A percentile compares a stretch with the other conserved stretches of the same genome.
phyloP scores from a whole-genome alignment of 768 basidiomycete genomes.

The Hygrocybe coccinea region DNA sequence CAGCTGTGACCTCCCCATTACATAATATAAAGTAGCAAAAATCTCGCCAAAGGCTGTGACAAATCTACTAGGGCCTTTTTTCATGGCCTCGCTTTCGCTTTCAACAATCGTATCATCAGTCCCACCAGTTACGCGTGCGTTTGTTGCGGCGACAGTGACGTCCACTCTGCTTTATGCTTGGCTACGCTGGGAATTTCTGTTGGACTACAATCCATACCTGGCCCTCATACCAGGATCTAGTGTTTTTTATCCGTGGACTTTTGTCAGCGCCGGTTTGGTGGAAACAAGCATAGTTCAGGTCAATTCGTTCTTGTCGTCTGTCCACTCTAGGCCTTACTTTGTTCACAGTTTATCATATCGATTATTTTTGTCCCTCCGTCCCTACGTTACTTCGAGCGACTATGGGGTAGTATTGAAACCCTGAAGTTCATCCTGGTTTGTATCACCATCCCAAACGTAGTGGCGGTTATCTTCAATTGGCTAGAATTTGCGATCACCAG shows the following conservation, averaged over 20 bases:
- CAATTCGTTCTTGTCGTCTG: conserved; percentile 25
- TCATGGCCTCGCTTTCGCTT: conserved; percentile 74
- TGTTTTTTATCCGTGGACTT: conserved; percentile 87
- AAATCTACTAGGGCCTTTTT: background rate
- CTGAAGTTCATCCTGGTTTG: conserved; percentile 80
- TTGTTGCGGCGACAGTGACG: conserved; percentile 57
- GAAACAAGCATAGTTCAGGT: conserved; percentile 85
- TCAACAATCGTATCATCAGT: conserved; percentile 48
- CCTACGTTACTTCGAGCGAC: conserved; percentile 84
- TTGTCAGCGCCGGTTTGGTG: conserved; percentile 83
- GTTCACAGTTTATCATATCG: conserved; percentile 65
- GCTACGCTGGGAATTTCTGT: conserved; percentile 50
- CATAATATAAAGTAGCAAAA: conserved; percentile 9
- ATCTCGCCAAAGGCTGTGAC: conserved; percentile 3
- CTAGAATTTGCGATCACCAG: conserved; percentile 71
- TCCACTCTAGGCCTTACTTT: conserved; percentile 1
- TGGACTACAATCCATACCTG: conserved; percentile 55
- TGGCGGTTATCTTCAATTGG: conserved; percentile 85
- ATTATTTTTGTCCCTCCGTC: conserved; percentile 75
- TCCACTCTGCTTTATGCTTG: conserved; percentile 59
- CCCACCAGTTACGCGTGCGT: conserved; percentile 74
- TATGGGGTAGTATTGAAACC: conserved; percentile 89
- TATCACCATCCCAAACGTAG: conserved; percentile 78
- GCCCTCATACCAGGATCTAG: conserved; percentile 77
- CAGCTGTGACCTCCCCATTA: no score